Evolutionary conservation across 345 rosid species (phyloP).

Genomic region (Angophora floribunda): DNA sequence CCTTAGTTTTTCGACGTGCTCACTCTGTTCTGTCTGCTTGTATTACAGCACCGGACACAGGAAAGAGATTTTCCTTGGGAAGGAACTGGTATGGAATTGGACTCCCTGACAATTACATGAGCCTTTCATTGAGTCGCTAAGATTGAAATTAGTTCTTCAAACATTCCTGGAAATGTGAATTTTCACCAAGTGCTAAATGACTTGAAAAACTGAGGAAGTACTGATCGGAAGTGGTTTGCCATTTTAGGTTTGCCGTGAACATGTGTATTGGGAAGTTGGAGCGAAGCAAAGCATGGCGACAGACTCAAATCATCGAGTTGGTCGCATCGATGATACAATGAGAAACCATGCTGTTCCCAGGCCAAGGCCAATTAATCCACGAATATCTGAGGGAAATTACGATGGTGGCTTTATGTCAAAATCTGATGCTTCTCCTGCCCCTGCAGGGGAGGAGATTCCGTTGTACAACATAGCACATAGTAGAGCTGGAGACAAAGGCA

Average conservation of each 20-base stretch:
- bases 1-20: background rate
- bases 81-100: constrained; percentile 39
- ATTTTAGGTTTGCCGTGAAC: constrained; percentile 54
- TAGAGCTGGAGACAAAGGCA: constrained; percentile 85
- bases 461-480: constrained; percentile 69
- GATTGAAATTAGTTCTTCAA: background rate
- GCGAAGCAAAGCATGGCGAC: constrained; percentile 12
- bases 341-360: constrained; percentile 8
- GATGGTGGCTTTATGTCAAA: background rate
- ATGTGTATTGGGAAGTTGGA: constrained; percentile 54
- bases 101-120: background rate
- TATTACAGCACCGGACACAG: constrained; percentile 76
- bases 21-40: constrained; percentile 3
- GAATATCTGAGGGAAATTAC: background rate
- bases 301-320: background rate
- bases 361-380: constrained; percentile 1
- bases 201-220: background rate
- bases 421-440: constrained; percentile 33
- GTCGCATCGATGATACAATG: background rate
- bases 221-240: background rate
- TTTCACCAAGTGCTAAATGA: background rate
- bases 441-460: constrained; percentile 40
- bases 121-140: background rate
- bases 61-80: constrained; percentile 66
- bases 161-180: background rate